phyloP scores from a whole-genome alignment of 2,329 filamentous ascomycete species.

The Fusarium mangiferae region DNA sequence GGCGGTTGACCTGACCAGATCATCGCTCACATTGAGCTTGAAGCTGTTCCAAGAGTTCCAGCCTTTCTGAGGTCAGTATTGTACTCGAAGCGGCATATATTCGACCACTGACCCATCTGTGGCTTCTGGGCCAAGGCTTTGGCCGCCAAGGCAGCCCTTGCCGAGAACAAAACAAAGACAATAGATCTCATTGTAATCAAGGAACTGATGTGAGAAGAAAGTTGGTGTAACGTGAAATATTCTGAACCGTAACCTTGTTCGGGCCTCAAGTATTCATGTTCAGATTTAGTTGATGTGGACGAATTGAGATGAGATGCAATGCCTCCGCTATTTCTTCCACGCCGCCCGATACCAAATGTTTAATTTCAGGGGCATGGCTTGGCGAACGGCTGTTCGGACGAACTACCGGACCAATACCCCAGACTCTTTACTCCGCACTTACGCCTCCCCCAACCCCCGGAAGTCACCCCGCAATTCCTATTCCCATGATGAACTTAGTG shows the following conservation, averaged over 20 bases:
- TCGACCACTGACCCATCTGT: not conserved
- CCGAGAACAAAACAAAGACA: not conserved
- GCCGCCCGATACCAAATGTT: accelerated
- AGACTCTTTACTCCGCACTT: not conserved
- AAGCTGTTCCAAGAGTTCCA: not conserved
- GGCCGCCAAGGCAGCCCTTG: not conserved
- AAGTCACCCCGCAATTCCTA: not conserved
- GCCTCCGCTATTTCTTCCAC: not conserved
- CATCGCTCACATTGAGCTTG: not conserved
- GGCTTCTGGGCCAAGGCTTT: not conserved
- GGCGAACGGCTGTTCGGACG: not conserved
- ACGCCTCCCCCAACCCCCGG: not conserved
- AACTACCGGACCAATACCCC: not conserved
- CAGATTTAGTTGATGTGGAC: not conserved
- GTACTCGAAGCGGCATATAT: accelerated
- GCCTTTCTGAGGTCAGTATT: not conserved
- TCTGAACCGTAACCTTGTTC: not conserved
- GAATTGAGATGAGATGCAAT: accelerated
- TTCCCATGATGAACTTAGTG: not conserved
- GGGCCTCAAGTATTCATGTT: not conserved
- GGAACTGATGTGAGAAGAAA: too few relatives aligned
- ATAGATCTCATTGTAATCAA: not conserved
- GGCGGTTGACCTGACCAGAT: not conserved
- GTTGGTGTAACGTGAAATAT: not conserved
- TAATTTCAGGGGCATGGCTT: not conserved